Percentiles rank a stretch among this genome's conserved stretches.
Evolutionary conservation across 345 rosid genomes (phyloP).

Genomic region (Citrus sp.): DNA sequence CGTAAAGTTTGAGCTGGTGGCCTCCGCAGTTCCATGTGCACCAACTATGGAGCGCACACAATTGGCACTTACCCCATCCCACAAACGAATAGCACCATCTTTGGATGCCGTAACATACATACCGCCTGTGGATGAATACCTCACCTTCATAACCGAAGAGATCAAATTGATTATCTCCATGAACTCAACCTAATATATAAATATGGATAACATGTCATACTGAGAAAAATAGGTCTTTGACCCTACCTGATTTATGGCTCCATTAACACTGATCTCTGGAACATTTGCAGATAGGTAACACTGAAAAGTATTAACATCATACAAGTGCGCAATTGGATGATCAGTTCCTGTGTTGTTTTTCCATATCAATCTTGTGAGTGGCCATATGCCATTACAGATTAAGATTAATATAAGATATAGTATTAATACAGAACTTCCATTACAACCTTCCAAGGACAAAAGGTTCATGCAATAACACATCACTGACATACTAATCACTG

Average conservation of each 20-base stretch:
- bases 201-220: not conserved
- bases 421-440: not conserved
- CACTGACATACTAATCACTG: not conserved
- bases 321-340: conserved; percentile 75
- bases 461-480: not conserved
- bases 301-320: conserved; percentile 76
- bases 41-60: conserved; percentile 60
- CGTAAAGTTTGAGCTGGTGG: conserved; percentile 65
- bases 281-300: conserved; percentile 62
- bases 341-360: conserved; percentile 58
- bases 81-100: conserved; percentile 73
- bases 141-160: conserved; percentile 49
- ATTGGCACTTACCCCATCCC: conserved; percentile 70
- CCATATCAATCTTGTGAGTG: conserved; percentile 15
- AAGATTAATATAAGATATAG: not conserved
- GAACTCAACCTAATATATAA: conserved; percentile 1
- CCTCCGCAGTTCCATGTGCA: conserved; percentile 77
- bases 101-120: conserved; percentile 82
- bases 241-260: conserved; percentile 83
- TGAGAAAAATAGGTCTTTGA: not conserved
- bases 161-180: not conserved
- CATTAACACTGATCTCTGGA: conserved; percentile 53
- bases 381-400: not conserved
- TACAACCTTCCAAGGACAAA: not conserved
- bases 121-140: conserved; percentile 78